Evolutionary conservation across 2,329 filamentous ascomycete species (phyloP), one percentile per base, ranked within the genome.

Genomic region (Penicillium sp.): DNA sequence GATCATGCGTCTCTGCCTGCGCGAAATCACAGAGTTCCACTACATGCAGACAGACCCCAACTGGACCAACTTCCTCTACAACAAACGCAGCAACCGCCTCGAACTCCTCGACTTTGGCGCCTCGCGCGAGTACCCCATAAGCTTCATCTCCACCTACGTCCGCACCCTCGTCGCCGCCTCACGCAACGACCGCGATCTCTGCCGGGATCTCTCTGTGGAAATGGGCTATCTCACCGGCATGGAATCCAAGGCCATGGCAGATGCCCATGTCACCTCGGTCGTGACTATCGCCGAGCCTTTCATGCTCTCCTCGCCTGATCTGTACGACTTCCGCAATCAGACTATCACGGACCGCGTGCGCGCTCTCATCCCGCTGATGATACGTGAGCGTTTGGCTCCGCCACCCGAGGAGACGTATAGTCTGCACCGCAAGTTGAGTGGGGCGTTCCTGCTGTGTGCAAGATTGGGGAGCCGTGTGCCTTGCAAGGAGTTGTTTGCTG

Each of bases 11-110:
- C 83, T 98, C 9, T 97, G 90, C 66, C 80, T 97, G 33, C 86
- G 91, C 50, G 93, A 97, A 73, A 92, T 97, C 60, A 86, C 86
- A 56, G 89, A 95, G 71, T 97, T 96, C 81, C 84, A 80, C 53
- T 97, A 95, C 75, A 98, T 98, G 93, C 93, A 98, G 74, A 98
- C 93, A 4, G 93, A 98, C 66, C 93, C 93, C 35, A 98, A 98
- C 76, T 98, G 93, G 93, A 97, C 92, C 29, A 98, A 98, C 72
- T 98, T 98, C 70, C 78, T 97, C 18, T 98, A 89, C 77, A 93
- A 97, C 62, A 75, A 83, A 1, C 61, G 75, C 18, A 82, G 79
- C 3, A 75, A 83, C 61, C 87, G 83, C 64, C 84, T 98, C 12
- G 91, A 95, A 70, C 81, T 98, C 1, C 83, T 98, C 45, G 95